These are phyloP conservation scores for Dianthus caryophyllus DNA, from an alignment of 148 eudicot genomes.

Conservation along the genomic window DNA sequence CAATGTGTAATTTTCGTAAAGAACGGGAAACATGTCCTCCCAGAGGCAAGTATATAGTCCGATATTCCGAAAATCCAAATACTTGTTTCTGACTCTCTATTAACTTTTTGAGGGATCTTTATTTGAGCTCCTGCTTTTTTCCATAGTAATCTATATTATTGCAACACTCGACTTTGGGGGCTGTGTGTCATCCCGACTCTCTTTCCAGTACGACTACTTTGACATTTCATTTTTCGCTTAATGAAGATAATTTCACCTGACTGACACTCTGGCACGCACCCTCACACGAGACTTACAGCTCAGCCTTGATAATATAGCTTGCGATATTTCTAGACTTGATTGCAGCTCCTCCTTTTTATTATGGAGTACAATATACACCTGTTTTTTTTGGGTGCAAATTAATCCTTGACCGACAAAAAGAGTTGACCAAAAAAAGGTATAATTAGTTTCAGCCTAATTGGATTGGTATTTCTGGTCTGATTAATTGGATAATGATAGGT, in stretches of 20 bases:
- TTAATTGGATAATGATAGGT: not conserved
- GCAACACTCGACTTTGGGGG: no score
- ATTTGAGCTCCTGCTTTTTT: not conserved
- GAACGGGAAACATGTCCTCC: not conserved
- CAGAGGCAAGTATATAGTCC: not conserved
- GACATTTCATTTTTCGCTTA: not conserved
- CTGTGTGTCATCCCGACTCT: no score
- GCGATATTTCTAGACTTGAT: no score
- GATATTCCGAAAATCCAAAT: no score
- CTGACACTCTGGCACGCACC: not conserved
- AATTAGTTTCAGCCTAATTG: not conserved
- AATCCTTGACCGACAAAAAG: no score
- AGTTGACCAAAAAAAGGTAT: no score
- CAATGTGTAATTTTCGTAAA: not conserved
- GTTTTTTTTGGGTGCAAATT: not conserved
- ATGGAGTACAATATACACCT: not conserved
- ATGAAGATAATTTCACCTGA: not conserved
- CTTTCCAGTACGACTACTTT: not conserved
- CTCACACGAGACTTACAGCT: not conserved
- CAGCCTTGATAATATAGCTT: not conserved
- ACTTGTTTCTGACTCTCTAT: not conserved
- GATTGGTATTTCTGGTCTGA: not conserved
- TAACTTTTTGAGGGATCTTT: not conserved
- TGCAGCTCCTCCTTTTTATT: no score
- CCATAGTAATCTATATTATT: not conserved